Percentiles rank a stretch among this genome's conserved stretches.
Conservation (phyloP, 371 early-diverging fungal species). For the Mortierella sp. region DNA sequence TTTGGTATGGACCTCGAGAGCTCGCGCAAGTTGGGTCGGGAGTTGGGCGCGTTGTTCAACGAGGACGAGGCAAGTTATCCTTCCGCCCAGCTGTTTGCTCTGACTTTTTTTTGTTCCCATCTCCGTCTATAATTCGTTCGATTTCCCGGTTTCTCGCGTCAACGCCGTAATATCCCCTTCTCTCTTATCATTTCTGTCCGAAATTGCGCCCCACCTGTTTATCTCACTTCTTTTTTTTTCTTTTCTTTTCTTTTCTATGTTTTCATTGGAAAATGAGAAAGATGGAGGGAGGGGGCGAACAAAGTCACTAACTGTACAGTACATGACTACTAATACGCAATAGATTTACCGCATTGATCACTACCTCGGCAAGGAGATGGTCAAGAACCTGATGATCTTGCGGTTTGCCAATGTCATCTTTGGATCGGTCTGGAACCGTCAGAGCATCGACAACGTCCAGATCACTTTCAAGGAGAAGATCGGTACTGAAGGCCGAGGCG, state of each 20-base stretch:
- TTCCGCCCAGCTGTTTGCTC: background rate
- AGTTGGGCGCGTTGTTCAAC: constrained; percentile 80
- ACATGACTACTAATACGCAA: background rate
- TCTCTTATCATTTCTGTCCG: background rate
- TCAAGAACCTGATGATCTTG: constrained; percentile 95
- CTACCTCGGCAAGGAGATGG: constrained; percentile 99
- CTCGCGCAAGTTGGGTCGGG: constrained; percentile 76
- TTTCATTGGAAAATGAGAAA: background rate
- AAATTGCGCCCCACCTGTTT: constrained; percentile 8
- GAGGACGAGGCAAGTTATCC: constrained; percentile 84
- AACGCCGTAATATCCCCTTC: background rate
- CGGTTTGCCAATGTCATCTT: constrained; percentile 97
- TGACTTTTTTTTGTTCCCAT: background rate
- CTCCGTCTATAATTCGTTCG: background rate
- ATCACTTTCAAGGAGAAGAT: constrained; percentile 99
- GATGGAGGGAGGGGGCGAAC: background rate
- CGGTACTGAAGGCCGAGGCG: constrained; percentile 98
- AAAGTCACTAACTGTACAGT: background rate
- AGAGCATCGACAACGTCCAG: constrained; percentile 94
- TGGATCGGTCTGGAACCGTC: constrained; percentile 93
- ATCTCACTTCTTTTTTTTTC: background rate
- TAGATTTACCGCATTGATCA: constrained; percentile 98
- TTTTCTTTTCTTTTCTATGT: background rate
- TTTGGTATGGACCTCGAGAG: constrained; percentile 96
- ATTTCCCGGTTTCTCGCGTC: constrained; percentile 6